Evolutionary conservation across 2,329 filamentous ascomycete genomes (phyloP).

Genomic region (Metarhizium album): DNA sequence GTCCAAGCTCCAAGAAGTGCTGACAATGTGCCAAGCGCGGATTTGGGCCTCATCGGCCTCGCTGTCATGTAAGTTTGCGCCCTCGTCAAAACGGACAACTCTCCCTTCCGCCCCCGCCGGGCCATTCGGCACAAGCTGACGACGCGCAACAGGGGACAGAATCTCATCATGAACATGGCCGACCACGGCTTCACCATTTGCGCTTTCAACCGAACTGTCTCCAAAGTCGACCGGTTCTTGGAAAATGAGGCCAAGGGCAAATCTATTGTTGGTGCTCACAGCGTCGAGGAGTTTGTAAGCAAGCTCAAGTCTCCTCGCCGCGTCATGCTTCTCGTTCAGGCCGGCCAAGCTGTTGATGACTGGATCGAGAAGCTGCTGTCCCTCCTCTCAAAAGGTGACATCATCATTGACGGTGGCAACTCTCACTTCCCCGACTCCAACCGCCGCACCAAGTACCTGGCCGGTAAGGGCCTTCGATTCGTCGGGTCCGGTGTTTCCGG

Average conservation of each 20-base stretch:
- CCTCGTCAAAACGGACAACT: not conserved
- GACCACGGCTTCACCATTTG: slow-evolving; percentile 93
- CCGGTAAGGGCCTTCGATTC: slow-evolving; percentile 80
- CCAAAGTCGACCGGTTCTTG: slow-evolving; percentile 94
- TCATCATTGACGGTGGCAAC: slow-evolving; percentile 98
- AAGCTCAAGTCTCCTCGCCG: slow-evolving; percentile 97
- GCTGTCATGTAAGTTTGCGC: slow-evolving; percentile 65
- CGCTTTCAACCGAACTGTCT: slow-evolving; percentile 96
- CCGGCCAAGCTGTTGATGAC: slow-evolving; percentile 93
- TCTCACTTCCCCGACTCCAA: slow-evolving; percentile 99
- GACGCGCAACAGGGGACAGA: slow-evolving; percentile 50
- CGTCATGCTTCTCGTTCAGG: slow-evolving; percentile 98
- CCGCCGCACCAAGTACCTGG: slow-evolving; percentile 86
- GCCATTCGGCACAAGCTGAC: not conserved
- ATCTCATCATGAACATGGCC: slow-evolving; percentile 81
- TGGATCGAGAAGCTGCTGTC: slow-evolving; percentile 95
- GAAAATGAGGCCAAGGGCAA: slow-evolving; percentile 91
- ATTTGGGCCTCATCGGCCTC: slow-evolving; percentile 87
- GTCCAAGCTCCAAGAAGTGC: slow-evolving; percentile 32
- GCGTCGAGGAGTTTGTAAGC: slow-evolving; percentile 83
- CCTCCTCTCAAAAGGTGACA: slow-evolving; percentile 75
- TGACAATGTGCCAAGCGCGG: slow-evolving; percentile 57
- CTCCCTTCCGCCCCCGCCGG: no score
- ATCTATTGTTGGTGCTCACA: slow-evolving; percentile 87
- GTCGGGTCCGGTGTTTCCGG: slow-evolving; percentile 96